Evolutionary conservation across 306 rosid species (phyloP).

Genomic region (Gynostemma pentaphyllum): DNA sequence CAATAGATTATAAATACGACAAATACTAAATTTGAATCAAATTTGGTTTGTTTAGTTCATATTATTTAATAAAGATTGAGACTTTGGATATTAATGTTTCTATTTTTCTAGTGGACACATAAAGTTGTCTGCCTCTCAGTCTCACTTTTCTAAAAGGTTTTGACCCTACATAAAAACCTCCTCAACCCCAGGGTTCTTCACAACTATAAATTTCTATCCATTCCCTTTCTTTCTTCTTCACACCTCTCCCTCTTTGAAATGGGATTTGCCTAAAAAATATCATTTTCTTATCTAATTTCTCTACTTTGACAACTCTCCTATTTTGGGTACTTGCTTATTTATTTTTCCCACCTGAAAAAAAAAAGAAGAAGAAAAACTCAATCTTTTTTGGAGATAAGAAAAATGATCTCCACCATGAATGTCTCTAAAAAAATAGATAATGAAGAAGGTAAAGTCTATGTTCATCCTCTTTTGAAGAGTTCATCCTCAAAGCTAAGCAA

Average conservation of each 20-base stretch:
- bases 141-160: background rate
- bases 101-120: constrained; percentile 8
- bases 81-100: background rate
- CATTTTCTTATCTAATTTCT: constrained; percentile 10
- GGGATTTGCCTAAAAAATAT: constrained; percentile 7
- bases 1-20: too few relatives aligned
- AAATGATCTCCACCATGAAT: constrained; percentile 29
- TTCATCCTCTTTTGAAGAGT: constrained; percentile 26
- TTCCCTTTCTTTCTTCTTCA: constrained; percentile 23
- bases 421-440: background rate
- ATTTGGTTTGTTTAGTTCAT: too few relatives aligned
- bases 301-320: constrained; percentile 21
- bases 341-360: constrained; percentile 6
- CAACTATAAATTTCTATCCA: constrained; percentile 48
- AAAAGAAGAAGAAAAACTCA: too few relatives aligned
- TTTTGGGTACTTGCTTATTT: background rate
- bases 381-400: background rate
- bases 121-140: constrained; percentile 12
- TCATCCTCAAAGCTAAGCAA: constrained; percentile 26
- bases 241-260: background rate
- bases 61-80: constrained; percentile 4
- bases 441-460: constrained; percentile 15
- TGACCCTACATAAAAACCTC: background rate
- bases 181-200: constrained; percentile 6
- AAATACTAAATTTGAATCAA: too few relatives aligned